Evolutionary conservation across 352 stramenopile species (phyloP), one percentile per base, ranked within the genome.

Genomic region (Pythium grandisporangium): DNA sequence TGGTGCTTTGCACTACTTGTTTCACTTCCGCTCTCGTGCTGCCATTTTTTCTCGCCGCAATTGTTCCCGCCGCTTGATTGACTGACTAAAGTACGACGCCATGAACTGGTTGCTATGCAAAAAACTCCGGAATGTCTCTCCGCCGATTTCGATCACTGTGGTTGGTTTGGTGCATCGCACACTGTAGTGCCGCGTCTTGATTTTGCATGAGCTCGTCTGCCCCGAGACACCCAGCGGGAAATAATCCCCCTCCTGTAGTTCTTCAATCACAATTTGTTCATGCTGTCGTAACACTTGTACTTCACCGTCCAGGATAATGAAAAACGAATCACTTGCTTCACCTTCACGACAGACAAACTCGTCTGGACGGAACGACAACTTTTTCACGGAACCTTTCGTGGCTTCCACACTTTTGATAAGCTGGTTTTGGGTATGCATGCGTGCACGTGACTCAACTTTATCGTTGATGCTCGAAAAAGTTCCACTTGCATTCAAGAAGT

Each of bases 21-120:
- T n/a, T n/a, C n/a, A n/a, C n/a, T n/a, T n/a, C n/a, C n/a, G n/a
- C n/a, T n/a, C n/a, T n/a, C n/a, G n/a, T n/a, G n/a, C n/a, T n/a
- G n/a, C n/a, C n/a, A n/a, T n/a, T n/a, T n/a, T n/a, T n/a, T n/a
- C n/a, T n/a, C n/a, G n/a, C 30, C 75, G 66, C 35, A 67, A 45
- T 37, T 85, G 53, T 43, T 89, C 75, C 3, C 77, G 71, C 4
- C 51, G 51, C 54, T 84, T 81, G 25, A 88, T 70, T 33, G 88
- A 67, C 22, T 86, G 60, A 13, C 67, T 63, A 36, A 87, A 91
- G 45, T 84, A 91, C 20, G 77, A 78, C 6, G 71, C 66, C 45
- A 88, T 68, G 44, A 91, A 91, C 55, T 87, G 71, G 51, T 86
- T 83, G 50, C 77, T 91, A 35, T 75, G 71, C 22, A 91, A 55